Evolutionary conservation across 169 alveolate genomes (phyloP), one percentile per base, ranked within the genome.

Genomic region (Miamiensis avidus): DNA sequence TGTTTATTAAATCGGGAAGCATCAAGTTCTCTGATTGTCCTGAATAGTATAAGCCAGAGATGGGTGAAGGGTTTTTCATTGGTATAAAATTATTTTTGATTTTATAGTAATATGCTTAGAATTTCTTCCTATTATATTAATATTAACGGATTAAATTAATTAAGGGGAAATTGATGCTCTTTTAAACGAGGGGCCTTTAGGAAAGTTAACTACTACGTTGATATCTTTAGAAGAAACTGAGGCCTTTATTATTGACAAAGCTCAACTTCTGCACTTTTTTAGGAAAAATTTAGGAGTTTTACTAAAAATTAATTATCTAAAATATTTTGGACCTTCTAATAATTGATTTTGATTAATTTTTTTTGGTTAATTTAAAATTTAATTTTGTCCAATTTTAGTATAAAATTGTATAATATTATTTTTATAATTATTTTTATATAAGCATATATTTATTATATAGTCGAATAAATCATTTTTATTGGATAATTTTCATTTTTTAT

Each of bases 191-290:
- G 65, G 65, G n/a, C 76, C 75, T 49, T 49, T 49, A 0, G 69
- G 69, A 49, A 49, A 49, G 20, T 49, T 49, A 49, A 79, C 84
- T 0, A 79, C 84, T 29, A 79, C 84, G 4, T 32, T 79, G 1
- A 79, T 79, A 26, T 79, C 84, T 15, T 29, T 79, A n/a, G 64
- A 79, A 64, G 64, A 69, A 0, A 79, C 84, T n/a, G 84, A 79
- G 64, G 84, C 65, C 29, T 79, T 79, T 79, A 65, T 79, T n/a
- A 74, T 79, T 28, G 86, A 82, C n/a, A 82, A 72, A 29, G n/a
- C 65, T 30, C 34, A 69, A 30, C n/a, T 74, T 27, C 72, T 73
- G 0, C 26, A 73, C 72, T 72, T 73, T 74, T 82, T 74, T 73
- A 82, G 72, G 33, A 82, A 82, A 72, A 82, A 82, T 27, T 32